Base-by-base conservation (phyloP, 495 filamentous ascomycete species). In the Parachaetomium inaequale region DNA sequence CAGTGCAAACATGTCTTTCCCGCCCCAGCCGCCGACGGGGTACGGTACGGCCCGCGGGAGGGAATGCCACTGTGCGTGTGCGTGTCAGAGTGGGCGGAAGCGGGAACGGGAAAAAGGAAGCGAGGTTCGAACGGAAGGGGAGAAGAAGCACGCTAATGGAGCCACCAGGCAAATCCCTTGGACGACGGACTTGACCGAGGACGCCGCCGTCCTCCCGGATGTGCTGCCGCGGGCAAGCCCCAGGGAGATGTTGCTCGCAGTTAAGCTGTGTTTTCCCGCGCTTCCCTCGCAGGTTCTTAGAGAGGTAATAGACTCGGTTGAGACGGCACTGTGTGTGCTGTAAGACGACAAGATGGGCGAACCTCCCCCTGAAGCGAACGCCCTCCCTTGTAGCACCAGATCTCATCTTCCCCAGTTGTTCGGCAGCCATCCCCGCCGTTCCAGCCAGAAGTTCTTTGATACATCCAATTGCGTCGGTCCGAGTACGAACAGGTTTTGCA, bases 11-110 rank as follows among this genome's bases (percentile, higher is more conserved):
- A 12, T 12, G 8, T 21, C 14, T 52, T 15, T 21, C 50, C 17
- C 7, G 17, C 29, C 10, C 19, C 17, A 10, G 19, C n/a, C 17
- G 15, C 50, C 5, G 10, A n/a, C 28, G 7, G 17, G 32, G 32
- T 17, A 54, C 51, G 51, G 51, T 54, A 54, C 51, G 19, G 51
- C n/a, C 31, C 51, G 51, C 51, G 51, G 29, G 28, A 52, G 29
- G 3, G 15, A 31, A 8, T 15, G 15, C 14, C 49, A 38, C 31
- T 23, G 51, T 12, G 19, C 2, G n/a, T n/a, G n/a, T 23, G n/a
- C 11, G 25, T 14, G 10, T 34, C 1, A 52, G 47, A 23, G 31
- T 31, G 28, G 26, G 47, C n/a, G 17, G 50, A 34, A 53, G 50
- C 51, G 51, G 32, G 51, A 36, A 54, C 7, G 8, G 45, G 38